phyloP scores from a whole-genome alignment of 805 yeast species.

The Barnettozyma botsteinii region DNA sequence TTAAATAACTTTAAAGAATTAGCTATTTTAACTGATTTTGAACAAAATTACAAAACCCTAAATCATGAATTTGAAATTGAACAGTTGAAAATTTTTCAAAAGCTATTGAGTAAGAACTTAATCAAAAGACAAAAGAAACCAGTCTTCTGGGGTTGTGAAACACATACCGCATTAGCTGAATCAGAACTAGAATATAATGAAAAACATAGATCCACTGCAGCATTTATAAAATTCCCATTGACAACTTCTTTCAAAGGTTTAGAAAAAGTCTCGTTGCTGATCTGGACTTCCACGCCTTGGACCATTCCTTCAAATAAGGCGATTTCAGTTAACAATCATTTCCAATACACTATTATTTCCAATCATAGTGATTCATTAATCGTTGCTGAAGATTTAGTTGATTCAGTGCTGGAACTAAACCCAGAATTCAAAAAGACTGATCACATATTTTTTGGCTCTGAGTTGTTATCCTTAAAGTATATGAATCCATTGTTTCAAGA shows the following conservation, averaged over 20 bases:
- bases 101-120: constrained; percentile 57
- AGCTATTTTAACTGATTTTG: constrained; percentile 84
- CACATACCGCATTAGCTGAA: constrained; percentile 92
- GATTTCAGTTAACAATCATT: constrained; percentile 57
- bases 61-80: constrained; percentile 62
- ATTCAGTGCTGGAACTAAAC: constrained; percentile 31
- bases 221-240: constrained; percentile 62
- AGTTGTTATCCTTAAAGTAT: constrained; percentile 41
- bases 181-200: constrained; percentile 89
- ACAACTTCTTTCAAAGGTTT: constrained; percentile 15
- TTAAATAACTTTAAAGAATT: constrained; percentile 55
- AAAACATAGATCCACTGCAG: constrained; percentile 61
- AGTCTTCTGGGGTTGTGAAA: constrained; percentile 95
- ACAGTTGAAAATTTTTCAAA: constrained; percentile 66
- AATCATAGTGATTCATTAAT: constrained; percentile 40
- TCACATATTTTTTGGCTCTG: constrained; percentile 35
- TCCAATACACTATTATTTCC: constrained; percentile 50
- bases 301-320: constrained; percentile 87
- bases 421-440: constrained; percentile 19
- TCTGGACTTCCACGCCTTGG: constrained; percentile 99
- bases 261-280: constrained; percentile 34
- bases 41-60: constrained; percentile 67
- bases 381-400: constrained; percentile 49
- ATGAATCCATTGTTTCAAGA: constrained; percentile 38
- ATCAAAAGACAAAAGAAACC: constrained; percentile 87